Percentiles rank a stretch among this genome's conserved stretches.
These are phyloP conservation scores for Diaporthe ampelina DNA, from an alignment of 2,329 filamentous ascomycete genomes.

Conservation along the genomic window DNA sequence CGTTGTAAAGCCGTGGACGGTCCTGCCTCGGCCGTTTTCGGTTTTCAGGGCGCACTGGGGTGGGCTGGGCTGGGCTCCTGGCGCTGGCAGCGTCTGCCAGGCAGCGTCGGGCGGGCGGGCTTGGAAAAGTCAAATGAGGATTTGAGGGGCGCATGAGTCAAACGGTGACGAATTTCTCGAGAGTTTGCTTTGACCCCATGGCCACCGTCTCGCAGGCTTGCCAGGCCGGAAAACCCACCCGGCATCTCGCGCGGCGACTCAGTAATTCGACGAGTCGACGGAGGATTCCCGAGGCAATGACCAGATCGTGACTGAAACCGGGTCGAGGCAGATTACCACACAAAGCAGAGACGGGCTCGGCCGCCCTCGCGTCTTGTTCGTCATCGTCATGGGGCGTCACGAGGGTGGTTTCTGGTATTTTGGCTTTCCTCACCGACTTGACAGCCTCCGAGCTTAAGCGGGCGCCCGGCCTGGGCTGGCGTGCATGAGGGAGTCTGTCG, in stretches of 20 bases:
- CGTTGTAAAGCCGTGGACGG: constrained; percentile 26
- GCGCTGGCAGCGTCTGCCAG: constrained; percentile 14
- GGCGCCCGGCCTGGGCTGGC: constrained; percentile 5
- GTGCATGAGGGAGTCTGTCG: not conserved
- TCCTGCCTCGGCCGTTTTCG: constrained; percentile 31
- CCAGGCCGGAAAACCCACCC: constrained; percentile 25
- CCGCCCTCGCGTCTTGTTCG: constrained; percentile 7
- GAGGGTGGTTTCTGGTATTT: constrained; percentile 15
- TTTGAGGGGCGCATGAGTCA: constrained; percentile 31
- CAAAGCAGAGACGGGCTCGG: constrained; percentile 21
- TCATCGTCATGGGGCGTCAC: not conserved
- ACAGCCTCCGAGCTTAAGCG: constrained; percentile 29
- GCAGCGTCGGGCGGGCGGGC: constrained; percentile 13
- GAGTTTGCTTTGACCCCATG: constrained; percentile 27
- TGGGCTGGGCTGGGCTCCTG: not conserved
- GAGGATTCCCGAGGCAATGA: constrained; percentile 33
- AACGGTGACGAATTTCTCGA: constrained; percentile 26
- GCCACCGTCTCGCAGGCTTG: constrained; percentile 26
- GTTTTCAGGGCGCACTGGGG: not conserved
- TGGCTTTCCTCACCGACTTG: constrained; percentile 32
- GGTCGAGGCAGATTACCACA: constrained; percentile 21
- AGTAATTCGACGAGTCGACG: constrained; percentile 29
- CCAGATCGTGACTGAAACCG: constrained; percentile 32
- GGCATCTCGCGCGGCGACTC: constrained; percentile 31
- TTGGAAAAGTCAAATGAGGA: constrained; percentile 32